These are phyloP conservation scores for Fistulinella prunicolor DNA, from an alignment of 768 basidiomycete genomes.

Conservation along the genomic window DNA sequence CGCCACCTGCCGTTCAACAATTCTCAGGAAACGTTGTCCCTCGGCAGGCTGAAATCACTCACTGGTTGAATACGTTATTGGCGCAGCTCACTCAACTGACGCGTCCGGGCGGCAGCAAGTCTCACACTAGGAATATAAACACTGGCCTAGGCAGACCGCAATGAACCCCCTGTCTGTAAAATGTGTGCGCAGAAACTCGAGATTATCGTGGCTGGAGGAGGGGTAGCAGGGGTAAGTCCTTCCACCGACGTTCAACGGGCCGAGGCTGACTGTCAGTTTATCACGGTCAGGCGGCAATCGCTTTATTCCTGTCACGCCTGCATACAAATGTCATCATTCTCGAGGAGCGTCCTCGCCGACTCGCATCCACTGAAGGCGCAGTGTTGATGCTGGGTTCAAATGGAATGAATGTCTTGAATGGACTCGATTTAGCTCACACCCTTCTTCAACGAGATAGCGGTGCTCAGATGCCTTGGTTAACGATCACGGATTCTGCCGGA, in stretches of 20 bases:
- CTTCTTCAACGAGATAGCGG: constrained; percentile 24
- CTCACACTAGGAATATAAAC: not conserved
- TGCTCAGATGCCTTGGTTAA: constrained; percentile 17
- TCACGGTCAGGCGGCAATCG: constrained; percentile 16
- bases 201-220: constrained; percentile 29
- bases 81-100: not conserved
- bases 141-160: not conserved
- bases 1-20: too few relatives aligned
- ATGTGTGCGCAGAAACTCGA: constrained; percentile 18
- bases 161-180: not conserved
- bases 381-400: constrained; percentile 30
- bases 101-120: not conserved
- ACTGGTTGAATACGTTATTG: too few relatives aligned
- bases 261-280: not conserved
- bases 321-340: constrained; percentile 18
- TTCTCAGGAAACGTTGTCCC: too few relatives aligned
- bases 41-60: too few relatives aligned
- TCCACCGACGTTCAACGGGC: not conserved
- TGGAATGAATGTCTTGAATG: constrained; percentile 28
- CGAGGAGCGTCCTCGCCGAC: constrained; percentile 20
- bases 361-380: constrained; percentile 20
- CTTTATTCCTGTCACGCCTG: constrained; percentile 27
- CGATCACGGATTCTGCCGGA: constrained; percentile 22
- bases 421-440: constrained; percentile 22
- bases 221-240: constrained; percentile 21